phyloP scores from a whole-genome alignment of 768 basidiomycete species.

The Fistulinella prunicolor region DNA sequence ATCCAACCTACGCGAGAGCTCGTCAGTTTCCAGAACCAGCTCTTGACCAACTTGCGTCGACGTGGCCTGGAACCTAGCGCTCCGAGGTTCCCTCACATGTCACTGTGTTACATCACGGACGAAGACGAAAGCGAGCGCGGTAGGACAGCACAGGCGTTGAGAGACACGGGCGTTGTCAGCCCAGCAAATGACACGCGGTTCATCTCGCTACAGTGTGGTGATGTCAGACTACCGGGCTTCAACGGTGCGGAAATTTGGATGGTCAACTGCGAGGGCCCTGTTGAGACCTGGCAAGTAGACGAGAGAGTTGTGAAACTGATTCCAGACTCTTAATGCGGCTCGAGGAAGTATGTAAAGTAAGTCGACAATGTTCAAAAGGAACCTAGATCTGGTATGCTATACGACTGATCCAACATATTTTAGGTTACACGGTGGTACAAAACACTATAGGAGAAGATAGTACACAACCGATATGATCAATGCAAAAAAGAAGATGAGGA shows the following conservation, averaged over 20 bases:
- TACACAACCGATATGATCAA: slow-evolving; percentile 6
- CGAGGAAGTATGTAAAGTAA: too few species aligned
- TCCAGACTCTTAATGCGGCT: too few species aligned
- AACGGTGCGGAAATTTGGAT: slow-evolving; percentile 54
- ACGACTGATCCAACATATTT: too few species aligned
- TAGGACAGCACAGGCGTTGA: slow-evolving; percentile 43
- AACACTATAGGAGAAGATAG: background rate
- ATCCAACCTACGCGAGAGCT: slow-evolving; percentile 47
- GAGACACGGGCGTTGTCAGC: slow-evolving; percentile 33
- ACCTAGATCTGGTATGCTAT: too few species aligned
- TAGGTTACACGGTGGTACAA: too few species aligned
- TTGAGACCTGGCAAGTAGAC: slow-evolving; percentile 52
- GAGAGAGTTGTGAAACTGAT: slow-evolving; percentile 36
- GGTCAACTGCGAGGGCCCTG: slow-evolving; percentile 56
- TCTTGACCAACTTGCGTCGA: slow-evolving; percentile 37
- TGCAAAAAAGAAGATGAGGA: slow-evolving; percentile 6
- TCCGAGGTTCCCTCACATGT: slow-evolving; percentile 68
- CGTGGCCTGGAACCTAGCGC: slow-evolving; percentile 43
- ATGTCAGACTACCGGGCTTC: slow-evolving; percentile 42
- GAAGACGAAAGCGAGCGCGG: slow-evolving; percentile 57
- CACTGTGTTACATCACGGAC: slow-evolving; percentile 69
- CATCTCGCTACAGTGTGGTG: slow-evolving; percentile 26
- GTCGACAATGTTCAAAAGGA: too few species aligned
- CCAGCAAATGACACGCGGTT: slow-evolving; percentile 24
- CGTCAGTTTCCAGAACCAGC: slow-evolving; percentile 43